These are phyloP conservation scores for Pseudogymnoascus sp. DNA, from an alignment of 2,329 filamentous ascomycete species.

Conservation along the genomic window DNA sequence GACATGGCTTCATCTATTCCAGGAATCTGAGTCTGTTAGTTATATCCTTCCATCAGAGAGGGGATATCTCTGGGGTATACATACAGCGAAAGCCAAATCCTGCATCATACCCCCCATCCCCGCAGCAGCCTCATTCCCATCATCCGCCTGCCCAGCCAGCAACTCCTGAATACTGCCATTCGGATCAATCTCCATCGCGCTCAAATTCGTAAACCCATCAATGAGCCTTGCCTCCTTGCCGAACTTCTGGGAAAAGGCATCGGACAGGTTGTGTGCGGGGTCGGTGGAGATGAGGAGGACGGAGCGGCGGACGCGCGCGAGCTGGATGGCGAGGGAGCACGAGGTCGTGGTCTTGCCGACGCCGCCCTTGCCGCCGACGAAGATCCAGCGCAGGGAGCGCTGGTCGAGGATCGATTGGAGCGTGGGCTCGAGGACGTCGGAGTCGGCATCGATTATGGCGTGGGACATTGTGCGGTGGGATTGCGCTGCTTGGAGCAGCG, in stretches of 20 bases:
- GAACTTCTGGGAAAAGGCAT: slow-evolving; percentile 98
- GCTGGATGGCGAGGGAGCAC: slow-evolving; percentile 95
- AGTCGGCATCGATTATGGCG: slow-evolving; percentile 47
- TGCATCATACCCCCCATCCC: slow-evolving; percentile 95
- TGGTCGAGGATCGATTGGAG: slow-evolving; percentile 94
- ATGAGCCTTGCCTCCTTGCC: slow-evolving; percentile 94
- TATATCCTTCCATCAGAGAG: neutral
- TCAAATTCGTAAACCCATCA: slow-evolving; percentile 86
- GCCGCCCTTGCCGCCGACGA: slow-evolving; percentile 95
- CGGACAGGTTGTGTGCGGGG: slow-evolving; percentile 93
- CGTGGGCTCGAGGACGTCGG: slow-evolving; percentile 78
- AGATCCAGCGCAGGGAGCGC: slow-evolving; percentile 94
- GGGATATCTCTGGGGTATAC: slow-evolving; percentile 26
- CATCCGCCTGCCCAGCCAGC: slow-evolving; percentile 66
- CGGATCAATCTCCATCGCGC: slow-evolving; percentile 98
- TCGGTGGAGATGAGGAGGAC: slow-evolving; percentile 98
- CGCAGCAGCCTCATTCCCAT: slow-evolving; percentile 60
- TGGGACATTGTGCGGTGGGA: slow-evolving; percentile 27
- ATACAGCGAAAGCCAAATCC: slow-evolving; percentile 87
- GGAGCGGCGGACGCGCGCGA: slow-evolving; percentile 87
- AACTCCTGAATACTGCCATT: slow-evolving; percentile 97
- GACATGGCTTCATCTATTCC: slow-evolving; percentile 99
- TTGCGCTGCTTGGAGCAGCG: neutral
- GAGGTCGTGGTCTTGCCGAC: slow-evolving; percentile 99
- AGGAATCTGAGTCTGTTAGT: slow-evolving; percentile 59